Evolutionary conservation across 23 red algal species (phyloP).

Genomic region (Agarophyton chilense): DNA sequence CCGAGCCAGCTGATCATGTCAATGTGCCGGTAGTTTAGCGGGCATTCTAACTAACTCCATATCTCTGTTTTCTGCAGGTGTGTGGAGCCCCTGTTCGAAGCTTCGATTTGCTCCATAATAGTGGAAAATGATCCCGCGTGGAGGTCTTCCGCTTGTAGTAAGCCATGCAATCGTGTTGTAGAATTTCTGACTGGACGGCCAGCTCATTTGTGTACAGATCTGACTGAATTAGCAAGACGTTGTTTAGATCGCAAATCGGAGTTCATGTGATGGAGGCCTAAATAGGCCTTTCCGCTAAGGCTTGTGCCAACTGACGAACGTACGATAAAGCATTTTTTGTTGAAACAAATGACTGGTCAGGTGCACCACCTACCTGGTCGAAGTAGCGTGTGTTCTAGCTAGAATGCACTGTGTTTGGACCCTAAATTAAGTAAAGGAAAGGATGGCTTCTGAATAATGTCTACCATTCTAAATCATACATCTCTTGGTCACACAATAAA

Average conservation of each 20-base stretch:
- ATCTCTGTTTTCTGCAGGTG: neutral
- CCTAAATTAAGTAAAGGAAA: neutral
- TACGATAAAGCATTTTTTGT: neutral
- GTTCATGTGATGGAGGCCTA: constrained; percentile 31
- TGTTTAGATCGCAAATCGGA: neutral
- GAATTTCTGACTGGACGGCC: neutral
- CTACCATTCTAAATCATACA: too few species aligned
- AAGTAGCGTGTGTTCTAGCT: too few species aligned
- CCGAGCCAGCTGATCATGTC: too few species aligned
- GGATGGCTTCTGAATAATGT: neutral
- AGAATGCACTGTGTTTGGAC: neutral
- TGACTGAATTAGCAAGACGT: constrained; percentile 9
- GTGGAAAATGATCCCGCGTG: neutral
- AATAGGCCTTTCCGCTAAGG: neutral
- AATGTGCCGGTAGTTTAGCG: too few species aligned
- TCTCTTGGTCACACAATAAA: too few species aligned
- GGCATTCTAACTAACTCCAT: neutral
- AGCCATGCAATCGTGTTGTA: neutral
- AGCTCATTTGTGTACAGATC: constrained; percentile 14
- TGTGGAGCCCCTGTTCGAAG: constrained; percentile 5
- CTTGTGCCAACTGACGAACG: constrained; percentile 44
- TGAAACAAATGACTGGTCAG: neutral
- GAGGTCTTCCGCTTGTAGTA: neutral
- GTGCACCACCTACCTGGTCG: too few species aligned
- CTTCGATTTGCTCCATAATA: neutral